These are phyloP conservation scores for Trichoderma brevicompactum DNA, from an alignment of 2,329 filamentous ascomycete species.

Conservation along the genomic window DNA sequence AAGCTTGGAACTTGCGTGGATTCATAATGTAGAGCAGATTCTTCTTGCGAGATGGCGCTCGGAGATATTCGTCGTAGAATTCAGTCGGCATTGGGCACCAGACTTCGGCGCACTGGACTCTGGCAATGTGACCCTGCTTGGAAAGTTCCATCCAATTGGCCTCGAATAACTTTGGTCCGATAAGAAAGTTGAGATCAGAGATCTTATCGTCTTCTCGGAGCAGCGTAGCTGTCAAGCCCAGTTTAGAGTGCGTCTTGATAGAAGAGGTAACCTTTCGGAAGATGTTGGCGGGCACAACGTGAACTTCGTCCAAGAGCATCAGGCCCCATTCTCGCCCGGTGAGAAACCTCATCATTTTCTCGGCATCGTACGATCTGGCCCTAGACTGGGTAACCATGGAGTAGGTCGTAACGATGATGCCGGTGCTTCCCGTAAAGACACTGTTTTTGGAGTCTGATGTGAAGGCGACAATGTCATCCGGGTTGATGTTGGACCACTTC, in stretches of 20 bases:
- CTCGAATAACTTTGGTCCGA: constrained; percentile 96
- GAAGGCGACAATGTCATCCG: constrained; percentile 91
- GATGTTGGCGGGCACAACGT: constrained; percentile 95
- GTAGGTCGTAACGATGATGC: constrained; percentile 97
- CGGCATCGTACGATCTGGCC: constrained; percentile 85
- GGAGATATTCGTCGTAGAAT: constrained; percentile 93
- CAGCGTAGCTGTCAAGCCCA: constrained; percentile 90
- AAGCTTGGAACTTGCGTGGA: constrained; percentile 93
- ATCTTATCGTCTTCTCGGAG: constrained; percentile 98
- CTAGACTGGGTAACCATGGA: constrained; percentile 97
- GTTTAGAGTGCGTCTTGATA: constrained; percentile 93
- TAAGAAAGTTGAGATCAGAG: constrained; percentile 93
- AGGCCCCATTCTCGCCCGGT: constrained; percentile 91
- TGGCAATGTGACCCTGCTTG: constrained; percentile 94
- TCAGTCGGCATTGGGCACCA: constrained; percentile 99
- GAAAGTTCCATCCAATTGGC: constrained; percentile 99
- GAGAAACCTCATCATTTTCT: constrained; percentile 98
- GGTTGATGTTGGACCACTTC: constrained; percentile 96
- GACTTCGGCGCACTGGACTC: constrained; percentile 96
- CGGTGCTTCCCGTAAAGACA: constrained; percentile 82
- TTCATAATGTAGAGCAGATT: constrained; percentile 89
- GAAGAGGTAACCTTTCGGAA: constrained; percentile 92
- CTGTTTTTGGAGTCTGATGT: constrained; percentile 87
- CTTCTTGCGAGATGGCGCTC: constrained; percentile 59
- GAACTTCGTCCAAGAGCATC: constrained; percentile 96